Evolutionary conservation across 2,329 filamentous ascomycete species (phyloP), one percentile per base, ranked within the genome.

Genomic region (Cylindrodendrum hubeiense): DNA sequence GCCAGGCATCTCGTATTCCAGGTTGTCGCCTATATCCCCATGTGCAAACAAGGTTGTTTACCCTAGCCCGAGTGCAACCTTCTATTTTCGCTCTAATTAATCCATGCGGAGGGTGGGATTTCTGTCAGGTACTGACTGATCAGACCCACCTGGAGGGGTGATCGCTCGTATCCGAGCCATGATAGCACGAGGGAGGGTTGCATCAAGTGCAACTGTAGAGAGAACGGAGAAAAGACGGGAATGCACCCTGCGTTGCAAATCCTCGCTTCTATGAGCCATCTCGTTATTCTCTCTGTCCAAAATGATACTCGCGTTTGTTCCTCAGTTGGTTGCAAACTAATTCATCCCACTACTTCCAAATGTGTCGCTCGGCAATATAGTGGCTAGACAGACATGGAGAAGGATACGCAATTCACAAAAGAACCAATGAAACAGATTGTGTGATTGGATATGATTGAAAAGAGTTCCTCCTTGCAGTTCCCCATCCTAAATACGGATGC

Each of bases 71-170:
- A 33, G 5, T 50, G 47, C 12, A 33, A 50, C 47, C 47, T 50
- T 50, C 47, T 50, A 33, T 50, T 50, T 50, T 50, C 8, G 47
- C 47, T 50, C 47, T 50, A 50, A 50, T 50, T 33, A 22, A 50
- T 21, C 26, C 47, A 50, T 50, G 47, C n/a, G 7, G 19, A 50
- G 5, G 26, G 28, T 50, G 47, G 47, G 28, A 50, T 50, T 34
- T 21, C 47, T 21, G 47, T 51, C 43, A 53, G 21, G 37, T 30
- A 26, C 50, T 53, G 17, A n/a, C 19, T 19, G 33, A 53, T 39
- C 5, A 17, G 37, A 26, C 21, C 50, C 50, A 39, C 33, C 50
- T 5, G 24, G n/a, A 39, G 33, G 33, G 37, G 13, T 21, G 28
- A 39, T 47, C 50, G 41, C 46, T 50, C 47, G 47, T 50, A 50